Evolutionary conservation across 1,139 yeast species (phyloP), one percentile per base, ranked within the genome.

Genomic region (Blastobotrys ciferrii): DNA sequence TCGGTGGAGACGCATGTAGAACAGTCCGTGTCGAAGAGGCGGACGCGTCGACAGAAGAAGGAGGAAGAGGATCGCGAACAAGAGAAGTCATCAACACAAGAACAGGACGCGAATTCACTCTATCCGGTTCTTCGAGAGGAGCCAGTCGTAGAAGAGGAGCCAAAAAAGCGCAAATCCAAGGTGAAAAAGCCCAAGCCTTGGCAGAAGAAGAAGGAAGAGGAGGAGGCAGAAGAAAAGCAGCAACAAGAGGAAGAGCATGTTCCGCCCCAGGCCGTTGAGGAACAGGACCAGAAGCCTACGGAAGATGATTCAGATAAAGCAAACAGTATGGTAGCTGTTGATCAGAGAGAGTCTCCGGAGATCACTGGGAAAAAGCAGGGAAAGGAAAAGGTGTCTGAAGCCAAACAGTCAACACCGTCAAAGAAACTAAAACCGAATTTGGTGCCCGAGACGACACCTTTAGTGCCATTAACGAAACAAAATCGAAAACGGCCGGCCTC

Each of bases 11-110:
- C 40, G 15, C 7, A 18, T 11, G 28, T 17, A 3, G 40, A 36
- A n/a, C 15, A 36, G 28, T 43, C 48, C 13, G 43, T 43, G 13
- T 31, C 32, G 28, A 41, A 43, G 19, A 36, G 46, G 20, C 48
- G 45, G 7, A 32, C 41, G 15, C 33, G 33, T 18, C 38, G 45
- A 17, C 32, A 32, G 15, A 48, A 44, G 43, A 41, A 40, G 31
- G 39, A 40, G 9, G 50, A 48, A 11, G 32, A 31, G 39, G 28
- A 25, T 13, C 9, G 30, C 20, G 33, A 32, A 32, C 30, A 33
- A 42, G 43, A 32, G 17, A 39, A 32, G 15, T 32, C 45, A 19
- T 13, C 35, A 20, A 28, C 36, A 12, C 32, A 30, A 28, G 43
- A 17, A 13, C 14, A 18, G 18, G 19, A 19, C n/a, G 4, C 28